Evolutionary conservation across 2,329 filamentous ascomycete species (phyloP).

Genomic region (Apiospora malaysiana): DNA sequence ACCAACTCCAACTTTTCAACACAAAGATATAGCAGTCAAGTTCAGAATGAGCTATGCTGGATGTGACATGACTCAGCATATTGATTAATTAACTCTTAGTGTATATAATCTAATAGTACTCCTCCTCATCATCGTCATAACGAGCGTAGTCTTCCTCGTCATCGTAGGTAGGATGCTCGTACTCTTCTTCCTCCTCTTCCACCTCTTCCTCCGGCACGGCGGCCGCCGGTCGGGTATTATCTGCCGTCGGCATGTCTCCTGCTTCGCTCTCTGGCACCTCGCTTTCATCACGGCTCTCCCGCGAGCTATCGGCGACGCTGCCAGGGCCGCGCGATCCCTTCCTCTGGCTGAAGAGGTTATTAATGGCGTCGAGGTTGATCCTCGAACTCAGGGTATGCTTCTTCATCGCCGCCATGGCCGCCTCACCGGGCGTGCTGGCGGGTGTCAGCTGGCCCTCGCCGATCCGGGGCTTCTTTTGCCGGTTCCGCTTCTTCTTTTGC

Average conservation of each 20-base stretch:
- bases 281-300: conserved; percentile 43
- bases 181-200: conserved; percentile 41
- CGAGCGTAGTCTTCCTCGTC: conserved; percentile 32
- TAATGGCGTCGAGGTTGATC: conserved; percentile 73
- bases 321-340: conserved; percentile 50
- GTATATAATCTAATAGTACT: conserved; percentile 29
- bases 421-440: conserved; percentile 72
- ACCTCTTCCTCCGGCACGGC: conserved; percentile 44
- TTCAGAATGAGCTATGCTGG: no score
- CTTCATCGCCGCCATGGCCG: conserved; percentile 71
- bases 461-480: conserved; percentile 57
- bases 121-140: conserved; percentile 37
- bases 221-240: conserved; percentile 39
- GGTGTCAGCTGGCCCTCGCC: conserved; percentile 70
- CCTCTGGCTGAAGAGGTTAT: conserved; percentile 59
- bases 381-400: conserved; percentile 73
- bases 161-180: conserved; percentile 39
- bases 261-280: conserved; percentile 33
- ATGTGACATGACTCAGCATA: no score
- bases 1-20: no score
- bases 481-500: conserved; percentile 63
- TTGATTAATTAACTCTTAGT: no score
- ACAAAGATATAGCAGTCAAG: no score
- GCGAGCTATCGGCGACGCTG: conserved; percentile 47
- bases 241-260: conserved; percentile 21